These are phyloP conservation scores for Colletotrichum australisinense DNA, from an alignment of 2,329 filamentous ascomycete genomes.

Conservation along the genomic window DNA sequence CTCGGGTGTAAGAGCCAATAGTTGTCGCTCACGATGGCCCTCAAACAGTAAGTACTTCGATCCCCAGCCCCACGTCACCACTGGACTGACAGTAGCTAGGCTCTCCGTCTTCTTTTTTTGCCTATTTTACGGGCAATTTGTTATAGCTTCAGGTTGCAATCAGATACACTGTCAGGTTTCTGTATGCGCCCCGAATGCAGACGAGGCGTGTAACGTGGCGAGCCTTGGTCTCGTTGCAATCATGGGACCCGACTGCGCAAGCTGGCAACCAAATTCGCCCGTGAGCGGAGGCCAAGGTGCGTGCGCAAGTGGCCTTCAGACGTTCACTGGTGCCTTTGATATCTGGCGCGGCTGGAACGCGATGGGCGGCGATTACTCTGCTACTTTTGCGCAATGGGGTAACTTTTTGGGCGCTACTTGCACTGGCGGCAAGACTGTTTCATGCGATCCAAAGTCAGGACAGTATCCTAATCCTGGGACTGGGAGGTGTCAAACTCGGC, in stretches of 20 bases:
- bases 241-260: constrained; percentile 25
- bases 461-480: constrained; percentile 3
- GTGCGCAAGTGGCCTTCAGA: neutral
- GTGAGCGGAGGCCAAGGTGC: neutral
- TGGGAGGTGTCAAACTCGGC: constrained; percentile 6
- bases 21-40: neutral
- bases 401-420: constrained; percentile 17
- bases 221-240: constrained; percentile 19
- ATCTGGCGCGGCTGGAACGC: constrained; percentile 22
- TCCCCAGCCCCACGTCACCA: neutral
- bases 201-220: constrained; percentile 16
- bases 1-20: neutral
- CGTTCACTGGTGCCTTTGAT: neutral
- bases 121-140: neutral
- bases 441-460: constrained; percentile 13
- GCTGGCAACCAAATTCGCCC: constrained; percentile 2
- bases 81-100: neutral
- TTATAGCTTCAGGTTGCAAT: neutral
- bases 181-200: constrained; percentile 12
- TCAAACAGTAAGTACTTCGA: neutral
- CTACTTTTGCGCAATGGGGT: constrained; percentile 13
- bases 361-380: neutral
- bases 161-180: constrained; percentile 13
- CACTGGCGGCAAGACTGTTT: constrained; percentile 1
- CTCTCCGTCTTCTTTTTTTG: neutral